Base-by-base conservation (phyloP, 805 yeast species). In the Schwanniomyces yamadae region DNA sequence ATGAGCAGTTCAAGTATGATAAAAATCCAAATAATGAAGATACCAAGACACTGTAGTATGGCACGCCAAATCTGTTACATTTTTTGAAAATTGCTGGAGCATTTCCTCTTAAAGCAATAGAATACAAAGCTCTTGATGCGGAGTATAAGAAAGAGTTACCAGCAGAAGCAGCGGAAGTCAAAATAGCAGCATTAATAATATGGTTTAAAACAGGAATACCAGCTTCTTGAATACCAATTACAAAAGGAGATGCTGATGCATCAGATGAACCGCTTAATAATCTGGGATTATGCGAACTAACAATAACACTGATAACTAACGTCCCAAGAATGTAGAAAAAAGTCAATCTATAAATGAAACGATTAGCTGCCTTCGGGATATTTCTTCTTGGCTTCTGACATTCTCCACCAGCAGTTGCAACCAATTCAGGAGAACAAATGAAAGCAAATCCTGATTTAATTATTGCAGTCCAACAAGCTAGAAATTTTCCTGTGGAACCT, bases 381-480 rank as follows among this genome's bases (percentile, higher is more conserved):
- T 61, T 59, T 18, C 54, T 44, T 31, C 70, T 50, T 19, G 72
- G 69, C 25, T 56, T 55, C 14, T 53, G 41, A 25, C 61, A 51
- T 44, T 66, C 72, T 22, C 40, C 61, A 50, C 82, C 86, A 0
- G 95, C 93, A 13, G 89, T 80, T 5, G 86, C 78, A 32, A 82
- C 69, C 48, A 81, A 65, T 61, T 81, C 87, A 12, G 85, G 85
- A 17, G 81, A 61, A 32, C 78, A 66, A 43, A 80, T 75, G 52
- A 79, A 80, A 3, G 84, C 77, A 47, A 79, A 81, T 11, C 80
- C 86, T 26, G 83, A 78, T 49, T 77, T 78, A 45, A 80, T 74
- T 33, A 81, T 63, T 36, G 75, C 79, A 11, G 78, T 74, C 77
- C 82, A 78, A 37, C 80, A 68, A 11, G 82, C 86, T 21, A 78